Percentiles rank a stretch among this genome's conserved stretches.
Conservation (phyloP, 176 grass and related monocot species). For the Panicum miliaceum region DNA sequence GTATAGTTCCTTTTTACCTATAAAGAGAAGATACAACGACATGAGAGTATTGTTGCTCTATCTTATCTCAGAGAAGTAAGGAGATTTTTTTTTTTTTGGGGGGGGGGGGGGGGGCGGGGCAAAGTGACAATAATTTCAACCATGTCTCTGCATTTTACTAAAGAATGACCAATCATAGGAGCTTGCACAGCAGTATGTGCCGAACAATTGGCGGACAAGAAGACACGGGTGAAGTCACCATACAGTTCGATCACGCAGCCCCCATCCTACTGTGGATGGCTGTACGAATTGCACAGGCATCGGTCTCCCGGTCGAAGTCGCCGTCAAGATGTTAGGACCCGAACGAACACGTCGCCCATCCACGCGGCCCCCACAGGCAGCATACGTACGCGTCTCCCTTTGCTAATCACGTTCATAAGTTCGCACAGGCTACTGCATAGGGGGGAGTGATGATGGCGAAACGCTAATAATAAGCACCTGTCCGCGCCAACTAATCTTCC, state of each 20-base stretch:
- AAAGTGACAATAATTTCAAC: background rate
- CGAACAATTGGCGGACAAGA: constrained; percentile 19
- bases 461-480: background rate
- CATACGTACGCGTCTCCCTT: background rate
- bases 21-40: background rate
- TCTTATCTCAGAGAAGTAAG: background rate
- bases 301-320: background rate
- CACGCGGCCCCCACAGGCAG: constrained; percentile 16
- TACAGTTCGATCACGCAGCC: background rate
- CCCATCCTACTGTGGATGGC: background rate
- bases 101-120: too few relatives aligned
- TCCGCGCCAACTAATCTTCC: background rate
- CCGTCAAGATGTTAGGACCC: background rate
- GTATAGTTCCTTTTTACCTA: background rate
- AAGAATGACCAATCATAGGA: background rate
- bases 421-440: background rate
- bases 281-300: background rate
- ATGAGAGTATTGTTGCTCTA: background rate
- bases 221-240: constrained; percentile 24
- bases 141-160: background rate
- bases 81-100: background rate
- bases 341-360: background rate
- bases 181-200: background rate
- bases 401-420: constrained; percentile 7
- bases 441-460: background rate